phyloP scores from a whole-genome alignment of 305 asterid genomes.

The Fraxinus velutina region DNA sequence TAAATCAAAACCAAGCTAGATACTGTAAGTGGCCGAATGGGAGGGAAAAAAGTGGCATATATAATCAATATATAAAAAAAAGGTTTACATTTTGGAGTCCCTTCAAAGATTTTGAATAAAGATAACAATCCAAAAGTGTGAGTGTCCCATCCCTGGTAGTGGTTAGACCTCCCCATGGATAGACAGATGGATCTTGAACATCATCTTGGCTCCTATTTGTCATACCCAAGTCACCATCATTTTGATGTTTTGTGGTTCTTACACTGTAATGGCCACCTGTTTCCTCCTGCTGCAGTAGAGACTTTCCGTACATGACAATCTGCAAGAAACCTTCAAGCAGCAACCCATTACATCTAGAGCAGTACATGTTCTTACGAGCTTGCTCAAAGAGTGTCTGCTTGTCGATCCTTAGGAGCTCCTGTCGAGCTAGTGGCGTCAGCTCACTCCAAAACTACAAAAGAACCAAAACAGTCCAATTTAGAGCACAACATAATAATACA shows the following conservation, averaged over 20 bases:
- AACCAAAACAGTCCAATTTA: slow-evolving; percentile 14
- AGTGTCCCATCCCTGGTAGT: slow-evolving; percentile 78
- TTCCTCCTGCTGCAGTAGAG: slow-evolving; percentile 65
- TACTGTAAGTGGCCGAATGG: not conserved
- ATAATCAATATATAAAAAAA: slow-evolving; percentile 13
- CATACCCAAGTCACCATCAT: slow-evolving; percentile 36
- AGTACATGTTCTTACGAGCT: slow-evolving; percentile 96
- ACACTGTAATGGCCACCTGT: slow-evolving; percentile 34
- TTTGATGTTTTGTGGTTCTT: slow-evolving; percentile 37
- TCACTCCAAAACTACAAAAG: slow-evolving; percentile 89
- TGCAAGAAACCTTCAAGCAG: slow-evolving; percentile 87
- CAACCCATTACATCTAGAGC: slow-evolving; percentile 97
- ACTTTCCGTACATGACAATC: slow-evolving; percentile 90
- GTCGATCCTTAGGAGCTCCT: slow-evolving; percentile 74
- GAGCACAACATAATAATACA: not conserved
- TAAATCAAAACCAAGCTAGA: slow-evolving; percentile 25
- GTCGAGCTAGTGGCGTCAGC: slow-evolving; percentile 77
- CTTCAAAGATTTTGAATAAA: slow-evolving; percentile 67
- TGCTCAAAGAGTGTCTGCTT: slow-evolving; percentile 90
- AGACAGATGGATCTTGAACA: slow-evolving; percentile 80
- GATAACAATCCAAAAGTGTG: slow-evolving; percentile 80
- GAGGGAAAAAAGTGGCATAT: not conserved
- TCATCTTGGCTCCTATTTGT: slow-evolving; percentile 59
- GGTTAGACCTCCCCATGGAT: slow-evolving; percentile 98
- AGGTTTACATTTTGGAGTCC: slow-evolving; percentile 79